Evolutionary conservation across 1,284 basidiomycete species (phyloP), one percentile per base, ranked within the genome.

Genomic region (Hypsizygus ulmarius): DNA sequence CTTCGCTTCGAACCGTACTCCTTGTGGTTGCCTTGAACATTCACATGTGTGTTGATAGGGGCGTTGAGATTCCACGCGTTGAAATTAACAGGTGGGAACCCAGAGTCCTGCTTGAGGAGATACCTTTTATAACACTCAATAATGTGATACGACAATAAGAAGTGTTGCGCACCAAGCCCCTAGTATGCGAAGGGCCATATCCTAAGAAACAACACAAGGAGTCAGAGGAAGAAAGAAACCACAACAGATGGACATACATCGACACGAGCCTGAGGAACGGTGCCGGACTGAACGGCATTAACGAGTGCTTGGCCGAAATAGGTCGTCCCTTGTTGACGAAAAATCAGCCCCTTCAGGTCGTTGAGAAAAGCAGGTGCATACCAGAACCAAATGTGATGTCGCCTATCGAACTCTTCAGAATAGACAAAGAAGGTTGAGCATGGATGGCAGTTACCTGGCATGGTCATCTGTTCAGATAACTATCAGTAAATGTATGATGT

Each of bases 11-110:
- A 3, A 18, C 54, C 67, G 36, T 52, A 75, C 78, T 75, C 71
- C 51, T 73, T 74, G 53, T 90, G 87, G 58, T 85, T 72, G 5
- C 65, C 77, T 61, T 83, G 81, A 1, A 88, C 87, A 57, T 90
- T 73, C 30, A 87, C 75, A 51, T 84, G 79, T 5, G 64, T 61
- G 43, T 70, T 74, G 52, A 64, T 72, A 0, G 64, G 51, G 2
- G 60, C 64, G 35, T 64, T 64, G 16, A 64, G 42, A 45, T 72
- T 70, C 65, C 64, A 73, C 1, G 70, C 62, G 45, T 71, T 60
- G 52, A 74, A 72, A 53, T 72, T 74, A 10, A 74, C 68, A 0
- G 68, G 58, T 0, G 83, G 83, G 60, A 70, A 87, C 1, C 70
- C 73, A 2, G 68, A 69, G 58, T 87, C 82, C 64, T 87, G 84